Percentiles rank a stretch among this genome's conserved stretches.
Evolutionary conservation across 495 filamentous ascomycete species (phyloP).

Genomic region (Lichenothelia convexa): DNA sequence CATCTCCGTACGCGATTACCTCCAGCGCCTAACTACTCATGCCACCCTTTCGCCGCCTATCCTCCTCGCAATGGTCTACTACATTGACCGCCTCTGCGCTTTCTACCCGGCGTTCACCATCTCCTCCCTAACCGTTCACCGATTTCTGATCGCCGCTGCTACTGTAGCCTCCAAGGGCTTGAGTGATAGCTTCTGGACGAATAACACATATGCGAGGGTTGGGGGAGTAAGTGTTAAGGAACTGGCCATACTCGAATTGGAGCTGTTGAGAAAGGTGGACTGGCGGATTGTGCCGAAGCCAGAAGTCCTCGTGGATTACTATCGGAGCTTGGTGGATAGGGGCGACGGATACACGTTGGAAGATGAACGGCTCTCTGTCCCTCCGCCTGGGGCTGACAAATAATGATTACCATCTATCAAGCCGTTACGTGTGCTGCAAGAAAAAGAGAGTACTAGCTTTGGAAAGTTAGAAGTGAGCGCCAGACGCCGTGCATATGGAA

Average conservation of each 20-base stretch:
- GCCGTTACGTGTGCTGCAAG: too few relatives aligned
- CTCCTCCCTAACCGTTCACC: constrained; percentile 84
- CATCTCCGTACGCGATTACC: constrained; percentile 83
- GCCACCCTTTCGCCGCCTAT: constrained; percentile 85
- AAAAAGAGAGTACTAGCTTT: too few relatives aligned
- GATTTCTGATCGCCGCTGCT: constrained; percentile 86
- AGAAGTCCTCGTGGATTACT: constrained; percentile 84
- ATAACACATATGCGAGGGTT: constrained; percentile 82
- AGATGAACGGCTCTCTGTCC: too few relatives aligned
- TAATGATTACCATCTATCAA: too few relatives aligned
- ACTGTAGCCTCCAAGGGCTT: constrained; percentile 92
- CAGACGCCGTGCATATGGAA: too few relatives aligned
- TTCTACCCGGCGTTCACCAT: constrained; percentile 88
- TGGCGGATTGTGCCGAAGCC: constrained; percentile 95
- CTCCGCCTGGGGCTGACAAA: too few relatives aligned
- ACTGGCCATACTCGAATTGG: constrained; percentile 80
- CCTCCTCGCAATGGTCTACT: constrained; percentile 98
- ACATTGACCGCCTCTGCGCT: constrained; percentile 89
- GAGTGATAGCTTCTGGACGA: constrained; percentile 95
- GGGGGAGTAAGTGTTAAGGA: constrained; percentile 80
- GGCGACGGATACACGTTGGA: constrained; percentile 41
- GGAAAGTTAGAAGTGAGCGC: too few relatives aligned
- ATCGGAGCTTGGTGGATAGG: constrained; percentile 62
- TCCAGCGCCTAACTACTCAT: constrained; percentile 81
- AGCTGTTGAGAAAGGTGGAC: constrained; percentile 77